phyloP scores from a whole-genome alignment of 768 basidiomycete genomes.

The Mycena metata region DNA sequence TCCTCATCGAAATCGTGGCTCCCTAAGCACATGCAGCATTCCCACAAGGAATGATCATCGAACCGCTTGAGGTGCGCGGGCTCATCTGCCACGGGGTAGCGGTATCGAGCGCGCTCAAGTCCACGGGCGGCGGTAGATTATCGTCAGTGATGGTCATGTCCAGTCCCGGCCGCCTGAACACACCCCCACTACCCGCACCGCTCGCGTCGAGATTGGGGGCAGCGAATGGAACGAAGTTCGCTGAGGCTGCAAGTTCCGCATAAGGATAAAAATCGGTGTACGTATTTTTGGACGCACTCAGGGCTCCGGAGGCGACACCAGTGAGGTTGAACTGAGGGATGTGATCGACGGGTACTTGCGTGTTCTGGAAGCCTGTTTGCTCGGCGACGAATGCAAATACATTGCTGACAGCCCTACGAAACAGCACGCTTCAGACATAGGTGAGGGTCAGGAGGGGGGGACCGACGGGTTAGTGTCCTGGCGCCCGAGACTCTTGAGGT shows the following conservation, averaged over 20 bases:
- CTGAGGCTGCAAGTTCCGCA: constrained; percentile 22
- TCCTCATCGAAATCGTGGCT: too few species aligned
- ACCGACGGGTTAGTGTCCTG: constrained; percentile 63
- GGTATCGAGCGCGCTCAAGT: constrained; percentile 50
- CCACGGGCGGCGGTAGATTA: constrained; percentile 54
- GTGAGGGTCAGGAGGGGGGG: not conserved
- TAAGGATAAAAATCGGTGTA: too few species aligned
- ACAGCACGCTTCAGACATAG: constrained; percentile 34
- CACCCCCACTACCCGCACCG: too few species aligned
- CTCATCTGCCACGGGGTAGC: constrained; percentile 31
- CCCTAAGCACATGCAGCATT: constrained; percentile 1
- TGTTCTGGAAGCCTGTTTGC: constrained; percentile 58
- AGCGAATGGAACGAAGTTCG: constrained; percentile 56
- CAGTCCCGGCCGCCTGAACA: constrained; percentile 52
- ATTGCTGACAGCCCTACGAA: constrained; percentile 51
- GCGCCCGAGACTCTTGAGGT: constrained; percentile 70
- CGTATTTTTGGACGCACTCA: constrained; percentile 45
- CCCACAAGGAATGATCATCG: constrained; percentile 11
- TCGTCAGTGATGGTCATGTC: constrained; percentile 51
- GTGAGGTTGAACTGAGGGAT: constrained; percentile 57
- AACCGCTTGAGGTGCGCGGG: constrained; percentile 5
- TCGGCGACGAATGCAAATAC: constrained; percentile 67
- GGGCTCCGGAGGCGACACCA: constrained; percentile 57
- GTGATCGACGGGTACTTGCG: not conserved
- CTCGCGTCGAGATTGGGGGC: constrained; percentile 59